Evolutionary conservation across 2,329 filamentous ascomycete genomes (phyloP).

Genomic region (Cercospora sp.): DNA sequence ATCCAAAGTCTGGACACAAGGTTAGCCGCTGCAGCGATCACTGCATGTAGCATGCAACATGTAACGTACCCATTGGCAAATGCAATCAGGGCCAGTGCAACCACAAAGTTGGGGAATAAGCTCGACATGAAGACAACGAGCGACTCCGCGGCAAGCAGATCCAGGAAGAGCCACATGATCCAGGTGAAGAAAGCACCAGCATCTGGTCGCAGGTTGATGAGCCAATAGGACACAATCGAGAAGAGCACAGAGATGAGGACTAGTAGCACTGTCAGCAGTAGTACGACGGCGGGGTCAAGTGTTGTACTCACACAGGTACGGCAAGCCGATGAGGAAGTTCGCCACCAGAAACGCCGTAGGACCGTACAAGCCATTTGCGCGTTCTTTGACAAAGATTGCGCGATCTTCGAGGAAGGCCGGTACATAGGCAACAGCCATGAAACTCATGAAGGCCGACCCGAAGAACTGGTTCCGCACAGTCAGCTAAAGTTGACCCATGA

Average conservation of each 20-base stretch:
- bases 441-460: conserved; percentile 54
- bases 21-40: conserved; percentile 5
- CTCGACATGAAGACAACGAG: conserved; percentile 75
- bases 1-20: conserved; percentile 65
- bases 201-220: conserved; percentile 68
- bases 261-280: conserved; percentile 27
- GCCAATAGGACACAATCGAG: conserved; percentile 74
- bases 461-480: conserved; percentile 43
- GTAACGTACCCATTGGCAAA: conserved; percentile 69
- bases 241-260: conserved; percentile 74
- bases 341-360: conserved; percentile 70
- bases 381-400: conserved; percentile 71
- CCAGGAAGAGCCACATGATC: conserved; percentile 82
- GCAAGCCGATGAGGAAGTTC: conserved; percentile 80
- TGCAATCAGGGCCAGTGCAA: conserved; percentile 74
- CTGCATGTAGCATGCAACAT: neutral
- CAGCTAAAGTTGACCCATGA: neutral
- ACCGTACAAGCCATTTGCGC: conserved; percentile 77
- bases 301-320: conserved; percentile 60
- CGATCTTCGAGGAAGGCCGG: conserved; percentile 80
- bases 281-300: neutral
- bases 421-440: conserved; percentile 72
- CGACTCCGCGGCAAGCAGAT: conserved; percentile 77
- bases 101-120: conserved; percentile 76
- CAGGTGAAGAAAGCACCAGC: conserved; percentile 70